Conservation (phyloP, 2,329 filamentous ascomycete species). For the Curvularia sp. region DNA sequence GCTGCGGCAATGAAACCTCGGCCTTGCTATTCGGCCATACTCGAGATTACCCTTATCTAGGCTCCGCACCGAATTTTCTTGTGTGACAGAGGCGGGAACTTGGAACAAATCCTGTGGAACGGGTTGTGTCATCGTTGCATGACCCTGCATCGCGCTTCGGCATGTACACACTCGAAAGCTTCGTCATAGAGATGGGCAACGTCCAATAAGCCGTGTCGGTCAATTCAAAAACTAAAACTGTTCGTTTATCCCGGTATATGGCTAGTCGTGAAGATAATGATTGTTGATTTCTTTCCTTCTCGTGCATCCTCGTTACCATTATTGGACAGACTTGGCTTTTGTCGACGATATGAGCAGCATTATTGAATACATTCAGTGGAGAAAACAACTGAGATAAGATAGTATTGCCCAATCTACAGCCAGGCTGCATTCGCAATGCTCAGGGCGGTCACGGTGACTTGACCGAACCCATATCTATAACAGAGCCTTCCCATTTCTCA, state of each 20-base stretch:
- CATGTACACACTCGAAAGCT: background rate
- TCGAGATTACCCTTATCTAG: background rate
- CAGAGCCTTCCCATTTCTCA: slow-evolving; percentile 28
- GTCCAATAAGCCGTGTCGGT: background rate
- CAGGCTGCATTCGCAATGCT: no score
- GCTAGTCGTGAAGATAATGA: background rate
- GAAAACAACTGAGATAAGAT: no score
- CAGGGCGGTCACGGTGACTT: background rate
- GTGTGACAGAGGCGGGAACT: background rate
- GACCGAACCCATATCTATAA: slow-evolving; percentile 9
- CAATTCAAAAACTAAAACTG: background rate
- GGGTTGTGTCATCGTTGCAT: background rate
- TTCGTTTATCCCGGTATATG: background rate
- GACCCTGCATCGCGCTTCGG: background rate
- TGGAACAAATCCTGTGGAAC: background rate
- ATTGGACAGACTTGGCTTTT: no score
- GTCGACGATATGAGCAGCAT: no score
- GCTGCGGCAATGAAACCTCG: background rate
- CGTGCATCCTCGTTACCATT: no score
- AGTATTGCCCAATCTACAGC: no score
- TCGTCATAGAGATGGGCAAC: background rate
- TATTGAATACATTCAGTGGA: no score
- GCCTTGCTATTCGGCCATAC: background rate
- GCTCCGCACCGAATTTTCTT: background rate
- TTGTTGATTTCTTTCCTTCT: background rate